Base-by-base conservation (phyloP, 1,284 basidiomycete genomes). In the Apiotrichum laibachii region DNA sequence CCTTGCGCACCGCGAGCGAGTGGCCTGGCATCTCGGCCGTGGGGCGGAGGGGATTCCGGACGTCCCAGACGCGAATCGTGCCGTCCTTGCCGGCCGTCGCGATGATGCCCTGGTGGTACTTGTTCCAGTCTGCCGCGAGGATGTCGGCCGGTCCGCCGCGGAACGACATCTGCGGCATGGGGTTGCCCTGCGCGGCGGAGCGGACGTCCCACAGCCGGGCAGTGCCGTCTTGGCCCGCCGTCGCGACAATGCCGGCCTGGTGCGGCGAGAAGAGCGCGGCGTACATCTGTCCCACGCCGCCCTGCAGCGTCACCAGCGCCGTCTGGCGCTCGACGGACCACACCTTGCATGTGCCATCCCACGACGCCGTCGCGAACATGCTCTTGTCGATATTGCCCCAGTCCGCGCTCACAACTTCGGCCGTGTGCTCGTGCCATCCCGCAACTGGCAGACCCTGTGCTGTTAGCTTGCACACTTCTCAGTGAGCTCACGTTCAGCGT, bases 351-450 rank as follows among this genome's bases (percentile, higher is more conserved):
- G 83, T 85, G 34, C 90, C 91, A 73, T 99, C 95, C 95, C 95
- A 98, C 22, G 88, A 91, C 1, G 88, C 85, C 2, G 91, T 93
- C 6, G 85, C 85, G 76, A 99, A 98, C 1, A 85, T 82, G 61
- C 92, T 88, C 76, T 99, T 99, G 67, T 89, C 86, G 60, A 96
- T 78, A 76, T 97, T 98, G 64, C 89, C 94, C 95, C 95, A 99
- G 76, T 99, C 92, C 13, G 97, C 85, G n/a, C 88, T 89, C 79
- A 92, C 94, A 8, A 93, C 90, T 73, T 99, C 95, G 47, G 88
- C 85, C 8, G 86, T 84, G 75, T 99, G 95, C 77, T 98, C 95
- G 66, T 90, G 87, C 94, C 94, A 99, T 53, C 86, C 86, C 58
- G 87, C 85, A 59, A 98, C 88, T 0, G 95, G 95, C 1, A 70